These are phyloP conservation scores for Lentinula detonsa DNA, from an alignment of 768 basidiomycete species.

Conservation along the genomic window DNA sequence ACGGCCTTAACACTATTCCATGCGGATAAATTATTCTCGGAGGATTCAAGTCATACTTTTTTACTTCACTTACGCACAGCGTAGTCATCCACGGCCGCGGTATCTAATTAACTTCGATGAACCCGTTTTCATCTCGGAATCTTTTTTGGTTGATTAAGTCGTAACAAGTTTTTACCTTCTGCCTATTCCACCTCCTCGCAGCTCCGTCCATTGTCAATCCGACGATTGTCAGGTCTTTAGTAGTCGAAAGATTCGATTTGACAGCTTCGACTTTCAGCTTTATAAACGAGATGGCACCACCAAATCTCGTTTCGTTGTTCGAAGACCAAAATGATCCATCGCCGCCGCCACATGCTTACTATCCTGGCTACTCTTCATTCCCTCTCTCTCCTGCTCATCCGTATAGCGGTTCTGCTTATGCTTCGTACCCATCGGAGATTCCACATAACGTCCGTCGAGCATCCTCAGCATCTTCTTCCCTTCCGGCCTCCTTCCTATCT, in stretches of 20 bases:
- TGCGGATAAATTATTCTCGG: neutral
- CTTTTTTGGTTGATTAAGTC: neutral
- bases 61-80: neutral
- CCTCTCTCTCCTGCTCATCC: neutral
- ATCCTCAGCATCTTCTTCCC: neutral
- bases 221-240: neutral
- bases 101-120: neutral
- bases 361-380: neutral
- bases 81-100: neutral
- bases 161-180: neutral
- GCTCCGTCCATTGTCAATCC: neutral
- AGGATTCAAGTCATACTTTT: neutral
- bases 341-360: neutral
- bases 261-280: neutral
- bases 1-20: neutral
- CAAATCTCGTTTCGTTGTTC: neutral
- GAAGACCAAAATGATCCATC: neutral
- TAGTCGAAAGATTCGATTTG: neutral
- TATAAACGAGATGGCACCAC: neutral
- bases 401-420: neutral
- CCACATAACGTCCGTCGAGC: neutral
- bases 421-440: neutral
- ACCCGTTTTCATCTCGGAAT: neutral
- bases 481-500: neutral
- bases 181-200: neutral